Percentiles rank a stretch among this genome's conserved stretches.
phyloP scores from a whole-genome alignment of 2,329 filamentous ascomycete species.

The Fusarium continuum region DNA sequence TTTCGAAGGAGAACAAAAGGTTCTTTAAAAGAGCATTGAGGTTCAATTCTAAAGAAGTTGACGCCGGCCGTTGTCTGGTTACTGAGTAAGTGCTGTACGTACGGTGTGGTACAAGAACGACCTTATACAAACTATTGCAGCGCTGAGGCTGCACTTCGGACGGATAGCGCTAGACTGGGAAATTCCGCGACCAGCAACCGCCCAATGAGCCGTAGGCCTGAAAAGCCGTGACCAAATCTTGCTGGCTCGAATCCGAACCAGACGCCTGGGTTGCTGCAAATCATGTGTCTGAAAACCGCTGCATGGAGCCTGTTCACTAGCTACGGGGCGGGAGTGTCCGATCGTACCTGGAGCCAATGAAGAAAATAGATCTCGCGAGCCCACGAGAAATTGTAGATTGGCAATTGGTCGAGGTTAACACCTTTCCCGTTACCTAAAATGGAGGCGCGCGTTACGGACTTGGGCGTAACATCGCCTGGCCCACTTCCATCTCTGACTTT shows the following conservation, averaged over 20 bases:
- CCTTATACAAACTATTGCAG: constrained; percentile 15
- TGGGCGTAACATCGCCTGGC: not conserved
- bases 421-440: constrained; percentile 3
- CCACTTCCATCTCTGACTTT: constrained; percentile 16
- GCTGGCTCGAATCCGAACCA: constrained; percentile 36
- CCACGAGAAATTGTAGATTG: constrained; percentile 26
- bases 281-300: constrained; percentile 45
- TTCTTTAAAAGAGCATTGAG: constrained; percentile 3
- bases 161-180: constrained; percentile 28
- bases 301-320: constrained; percentile 40
- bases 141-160: constrained; percentile 21
- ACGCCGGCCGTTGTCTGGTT: constrained; percentile 6
- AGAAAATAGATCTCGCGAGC: constrained; percentile 31
- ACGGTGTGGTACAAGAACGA: constrained; percentile 2
- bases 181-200: constrained; percentile 16
- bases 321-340: constrained; percentile 35
- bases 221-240: constrained; percentile 21
- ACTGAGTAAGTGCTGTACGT: not conserved
- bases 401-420: constrained; percentile 26
- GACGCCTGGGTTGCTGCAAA: constrained; percentile 45
- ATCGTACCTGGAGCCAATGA: constrained; percentile 42
- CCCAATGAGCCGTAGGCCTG: constrained; percentile 30
- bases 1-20: not conserved
- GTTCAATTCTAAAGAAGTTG: constrained; percentile 23
- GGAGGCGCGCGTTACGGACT: constrained; percentile 17